Percentiles rank a stretch among this genome's conserved stretches.
These are phyloP conservation scores for Microsporum canis DNA, from an alignment of 2,329 filamentous ascomycete genomes.

Conservation along the genomic window DNA sequence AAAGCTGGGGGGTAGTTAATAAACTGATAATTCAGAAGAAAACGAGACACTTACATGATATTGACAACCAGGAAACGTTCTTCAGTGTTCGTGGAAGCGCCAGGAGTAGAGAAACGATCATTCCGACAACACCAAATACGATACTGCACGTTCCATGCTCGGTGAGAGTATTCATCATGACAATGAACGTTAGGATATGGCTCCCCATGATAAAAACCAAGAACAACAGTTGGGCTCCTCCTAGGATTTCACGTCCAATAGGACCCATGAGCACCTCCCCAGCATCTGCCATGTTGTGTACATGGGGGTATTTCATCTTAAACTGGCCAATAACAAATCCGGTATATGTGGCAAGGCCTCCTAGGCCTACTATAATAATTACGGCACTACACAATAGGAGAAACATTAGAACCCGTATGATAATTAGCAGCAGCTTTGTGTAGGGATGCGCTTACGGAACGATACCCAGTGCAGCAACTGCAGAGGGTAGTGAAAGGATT, in stretches of 20 bases:
- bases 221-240: conserved; percentile 51
- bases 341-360: conserved; percentile 48
- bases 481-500: conserved; percentile 44
- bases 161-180: conserved; percentile 56
- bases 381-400: conserved; percentile 30
- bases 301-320: conserved; percentile 45
- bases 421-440: neutral
- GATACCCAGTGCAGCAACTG: conserved; percentile 43
- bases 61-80: conserved; percentile 51
- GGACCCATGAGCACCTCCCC: conserved; percentile 51
- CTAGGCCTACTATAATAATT: conserved; percentile 43
- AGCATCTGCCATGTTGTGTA: conserved; percentile 58
- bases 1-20: conserved; percentile 38
- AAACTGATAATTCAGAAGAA: conserved; percentile 10
- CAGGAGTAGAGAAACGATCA: conserved; percentile 47
- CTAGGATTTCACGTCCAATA: conserved; percentile 52
- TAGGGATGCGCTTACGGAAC: conserved; percentile 32
- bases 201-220: conserved; percentile 59
- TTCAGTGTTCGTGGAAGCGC: conserved; percentile 53
- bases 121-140: conserved; percentile 50
- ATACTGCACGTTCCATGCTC: conserved; percentile 52
- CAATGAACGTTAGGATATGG: conserved; percentile 59
- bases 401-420: neutral
- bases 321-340: conserved; percentile 51
- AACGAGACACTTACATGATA: conserved; percentile 37